Evolutionary conservation across 768 basidiomycete genomes (phyloP), one percentile per base, ranked within the genome.

Genomic region (Kwoniella mangroviensis): DNA sequence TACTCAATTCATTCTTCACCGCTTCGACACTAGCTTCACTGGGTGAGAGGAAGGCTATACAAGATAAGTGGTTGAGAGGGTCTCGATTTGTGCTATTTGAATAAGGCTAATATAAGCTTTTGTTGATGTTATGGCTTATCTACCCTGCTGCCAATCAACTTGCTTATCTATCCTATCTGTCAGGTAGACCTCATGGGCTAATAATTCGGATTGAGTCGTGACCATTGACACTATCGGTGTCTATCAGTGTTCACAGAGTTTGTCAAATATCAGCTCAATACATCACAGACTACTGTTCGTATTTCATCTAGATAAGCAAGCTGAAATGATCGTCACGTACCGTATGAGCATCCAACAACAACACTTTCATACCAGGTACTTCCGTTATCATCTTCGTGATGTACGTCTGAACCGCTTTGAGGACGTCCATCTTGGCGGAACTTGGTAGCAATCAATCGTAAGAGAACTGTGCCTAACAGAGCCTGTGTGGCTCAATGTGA

Each of bases 91-190:
- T 71, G 62, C 77, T 79, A n/a, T n/a, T n/a, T n/a, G n/a, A n/a
- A n/a, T n/a, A n/a, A n/a, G n/a, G n/a, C n/a, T n/a, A n/a, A n/a
- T n/a, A n/a, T n/a, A n/a, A n/a, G n/a, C n/a, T n/a, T n/a, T n/a
- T n/a, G n/a, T n/a, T n/a, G n/a, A n/a, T n/a, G n/a, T n/a, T n/a
- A n/a, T n/a, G n/a, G n/a, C n/a, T n/a, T n/a, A n/a, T n/a, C n/a
- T n/a, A n/a, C n/a, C n/a, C n/a, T n/a, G n/a, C n/a, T n/a, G n/a
- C n/a, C n/a, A n/a, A n/a, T n/a, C n/a, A n/a, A n/a, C n/a, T 42
- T 86, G 89, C 86, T 98, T 98, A 86, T 98, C 97, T 79, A 99
- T 93, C 65, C 94, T 88, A 85, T 99, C 97, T 4, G 96, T 99
- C 63, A 99, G 88, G 84, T 99, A 99, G 53, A 98, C 93, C 81